phyloP scores from a whole-genome alignment of 192 early-diverging fungal species.

The Podila minutissima region DNA sequence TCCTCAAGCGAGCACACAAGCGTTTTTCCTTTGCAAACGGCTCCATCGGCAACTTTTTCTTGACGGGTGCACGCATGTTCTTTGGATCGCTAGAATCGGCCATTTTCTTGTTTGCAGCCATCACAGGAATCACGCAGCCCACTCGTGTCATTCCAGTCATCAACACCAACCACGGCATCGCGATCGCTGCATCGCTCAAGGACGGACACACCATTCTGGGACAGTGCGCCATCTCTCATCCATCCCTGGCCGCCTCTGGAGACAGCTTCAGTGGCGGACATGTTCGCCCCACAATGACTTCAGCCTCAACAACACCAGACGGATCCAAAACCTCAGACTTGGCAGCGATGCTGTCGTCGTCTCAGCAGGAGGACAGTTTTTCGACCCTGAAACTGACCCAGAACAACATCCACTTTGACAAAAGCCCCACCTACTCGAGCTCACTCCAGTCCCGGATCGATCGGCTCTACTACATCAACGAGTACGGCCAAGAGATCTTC shows the following conservation, averaged over 20 bases:
- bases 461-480: slow-evolving; percentile 77
- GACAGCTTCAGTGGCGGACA: slow-evolving; percentile 23
- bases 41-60: slow-evolving; percentile 82
- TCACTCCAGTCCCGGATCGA: slow-evolving; percentile 59
- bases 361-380: slow-evolving; percentile 40
- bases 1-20: slow-evolving; percentile 68
- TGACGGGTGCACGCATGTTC: slow-evolving; percentile 80
- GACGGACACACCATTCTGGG: slow-evolving; percentile 71
- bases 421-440: slow-evolving; percentile 16
- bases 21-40: slow-evolving; percentile 79
- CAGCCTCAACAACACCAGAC: slow-evolving; percentile 45
- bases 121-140: slow-evolving; percentile 69
- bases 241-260: slow-evolving; percentile 55
- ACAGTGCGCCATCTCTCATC: slow-evolving; percentile 84
- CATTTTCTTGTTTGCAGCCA: slow-evolving; percentile 78
- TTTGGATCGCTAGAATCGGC: slow-evolving; percentile 76
- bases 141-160: slow-evolving; percentile 77
- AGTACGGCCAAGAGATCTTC: slow-evolving; percentile 75
- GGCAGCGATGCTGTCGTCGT: slow-evolving; percentile 23
- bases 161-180: slow-evolving; percentile 68
- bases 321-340: slow-evolving; percentile 33
- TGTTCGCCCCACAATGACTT: slow-evolving; percentile 8
- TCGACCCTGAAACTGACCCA: slow-evolving; percentile 34
- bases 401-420: slow-evolving; percentile 51
- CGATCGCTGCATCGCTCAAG: slow-evolving; percentile 76